Evolutionary conservation across 202 grass and related monocot genomes (phyloP).

Genomic region (Alloteropsis angusta): DNA sequence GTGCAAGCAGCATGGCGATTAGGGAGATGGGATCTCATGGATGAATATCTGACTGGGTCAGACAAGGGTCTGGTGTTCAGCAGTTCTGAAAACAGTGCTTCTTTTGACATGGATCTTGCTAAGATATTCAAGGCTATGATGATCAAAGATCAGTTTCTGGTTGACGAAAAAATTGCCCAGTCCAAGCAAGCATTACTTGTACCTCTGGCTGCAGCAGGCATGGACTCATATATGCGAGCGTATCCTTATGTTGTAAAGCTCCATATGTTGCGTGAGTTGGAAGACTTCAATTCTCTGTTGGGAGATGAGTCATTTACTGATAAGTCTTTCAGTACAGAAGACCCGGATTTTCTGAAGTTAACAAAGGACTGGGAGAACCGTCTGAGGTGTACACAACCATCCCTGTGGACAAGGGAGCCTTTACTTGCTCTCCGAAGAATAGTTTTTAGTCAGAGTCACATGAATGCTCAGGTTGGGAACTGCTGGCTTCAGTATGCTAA

Average conservation of each 20-base stretch:
- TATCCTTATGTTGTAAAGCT: constrained; percentile 98
- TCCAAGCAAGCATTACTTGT: constrained; percentile 86
- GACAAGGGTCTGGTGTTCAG: constrained; percentile 49
- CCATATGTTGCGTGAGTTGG: constrained; percentile 86
- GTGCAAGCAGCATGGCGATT: constrained; percentile 94
- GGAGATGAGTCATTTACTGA: constrained; percentile 69
- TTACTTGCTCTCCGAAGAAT: constrained; percentile 86
- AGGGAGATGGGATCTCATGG: constrained; percentile 96
- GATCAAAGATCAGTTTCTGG: constrained; percentile 75
- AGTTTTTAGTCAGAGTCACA: constrained; percentile 68
- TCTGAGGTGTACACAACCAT: constrained; percentile 83
- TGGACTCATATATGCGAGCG: constrained; percentile 97
- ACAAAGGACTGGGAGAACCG: constrained; percentile 87
- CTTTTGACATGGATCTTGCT: constrained; percentile 93
- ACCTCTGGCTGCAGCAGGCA: constrained; percentile 87
- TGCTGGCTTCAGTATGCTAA: constrained; percentile 98
- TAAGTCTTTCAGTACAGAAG: constrained; percentile 48
- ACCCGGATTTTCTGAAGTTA: constrained; percentile 70
- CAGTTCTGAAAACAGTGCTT: constrained; percentile 62
- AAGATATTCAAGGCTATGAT: constrained; percentile 99
- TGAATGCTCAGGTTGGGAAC: constrained; percentile 77
- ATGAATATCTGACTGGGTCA: constrained; percentile 68
- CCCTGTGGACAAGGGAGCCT: constrained; percentile 86
- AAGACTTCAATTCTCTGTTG: constrained; percentile 80
- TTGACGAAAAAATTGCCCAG: constrained; percentile 71